Conservation (phyloP, 345 rosid species). For the Lepidium didymum region DNA sequence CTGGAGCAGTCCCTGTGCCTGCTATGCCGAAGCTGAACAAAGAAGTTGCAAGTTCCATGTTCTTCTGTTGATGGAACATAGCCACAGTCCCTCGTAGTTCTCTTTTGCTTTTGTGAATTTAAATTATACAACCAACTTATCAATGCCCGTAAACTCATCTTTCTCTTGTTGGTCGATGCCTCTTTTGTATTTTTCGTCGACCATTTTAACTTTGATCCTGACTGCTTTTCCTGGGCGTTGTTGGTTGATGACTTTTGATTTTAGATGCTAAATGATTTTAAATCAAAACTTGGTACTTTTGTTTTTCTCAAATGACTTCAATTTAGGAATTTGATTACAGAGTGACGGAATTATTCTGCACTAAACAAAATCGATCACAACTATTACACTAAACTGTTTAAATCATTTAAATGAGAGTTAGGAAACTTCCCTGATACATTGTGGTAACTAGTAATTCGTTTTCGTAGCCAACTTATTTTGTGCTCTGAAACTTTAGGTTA, state of each 20-base stretch:
- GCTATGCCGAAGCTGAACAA: slow-evolving; percentile 50
- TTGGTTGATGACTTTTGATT: background rate
- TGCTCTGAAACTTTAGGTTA: too few relatives aligned
- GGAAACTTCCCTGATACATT: too few relatives aligned
- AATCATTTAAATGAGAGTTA: too few relatives aligned
- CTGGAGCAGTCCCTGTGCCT: slow-evolving; percentile 23
- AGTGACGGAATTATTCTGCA: background rate
- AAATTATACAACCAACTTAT: background rate
- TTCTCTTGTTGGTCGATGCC: background rate
- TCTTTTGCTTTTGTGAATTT: background rate
- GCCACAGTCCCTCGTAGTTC: background rate
- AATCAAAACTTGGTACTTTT: background rate
- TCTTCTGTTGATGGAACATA: slow-evolving; percentile 46
- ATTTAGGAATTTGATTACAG: background rate
- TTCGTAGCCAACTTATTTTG: too few relatives aligned
- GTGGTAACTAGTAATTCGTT: too few relatives aligned
- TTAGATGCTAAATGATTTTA: background rate
- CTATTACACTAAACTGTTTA: too few relatives aligned
- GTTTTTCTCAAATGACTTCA: background rate
- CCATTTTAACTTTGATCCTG: background rate
- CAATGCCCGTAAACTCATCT: background rate
- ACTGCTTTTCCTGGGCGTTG: background rate
- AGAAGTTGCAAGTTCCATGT: slow-evolving; percentile 58
- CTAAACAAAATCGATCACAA: background rate
- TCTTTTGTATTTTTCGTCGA: background rate